Percentiles rank a stretch among this genome's conserved stretches.
These are phyloP conservation scores for Scedosporium minutisporum DNA, from an alignment of 2,329 filamentous ascomycete species.

Conservation along the genomic window DNA sequence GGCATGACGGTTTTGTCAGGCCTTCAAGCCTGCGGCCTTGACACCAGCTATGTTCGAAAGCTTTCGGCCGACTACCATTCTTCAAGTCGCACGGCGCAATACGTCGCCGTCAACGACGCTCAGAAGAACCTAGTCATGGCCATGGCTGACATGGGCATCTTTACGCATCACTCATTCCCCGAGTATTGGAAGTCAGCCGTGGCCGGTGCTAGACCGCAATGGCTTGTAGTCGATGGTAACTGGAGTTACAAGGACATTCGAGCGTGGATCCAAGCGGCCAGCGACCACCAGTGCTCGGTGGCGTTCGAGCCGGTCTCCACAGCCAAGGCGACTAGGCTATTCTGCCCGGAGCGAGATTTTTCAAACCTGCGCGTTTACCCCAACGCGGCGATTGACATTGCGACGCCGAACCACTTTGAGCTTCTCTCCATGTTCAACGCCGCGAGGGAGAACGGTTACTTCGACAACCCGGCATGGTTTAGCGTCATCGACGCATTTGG, in stretches of 20 bases:
- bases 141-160: conserved; percentile 91
- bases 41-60: conserved; percentile 51
- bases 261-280: conserved; percentile 56
- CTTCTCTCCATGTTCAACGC: conserved; percentile 67
- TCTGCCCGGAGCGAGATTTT: conserved; percentile 33
- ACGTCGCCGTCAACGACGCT: conserved; percentile 78
- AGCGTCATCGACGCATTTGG: conserved; percentile 67
- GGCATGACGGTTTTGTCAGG: conserved; percentile 63
- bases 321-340: conserved; percentile 65
- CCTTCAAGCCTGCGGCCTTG: conserved; percentile 55
- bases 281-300: conserved; percentile 45
- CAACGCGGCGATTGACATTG: conserved; percentile 55
- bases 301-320: conserved; percentile 86
- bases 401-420: conserved; percentile 77
- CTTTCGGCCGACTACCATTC: conserved; percentile 37
- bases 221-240: conserved; percentile 81
- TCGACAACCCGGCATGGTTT: conserved; percentile 71
- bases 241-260: conserved; percentile 61
- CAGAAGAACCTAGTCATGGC: conserved; percentile 79
- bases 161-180: conserved; percentile 47
- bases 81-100: conserved; percentile 70
- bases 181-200: conserved; percentile 53
- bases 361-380: conserved; percentile 45
- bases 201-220: conserved; percentile 50
- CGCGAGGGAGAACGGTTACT: conserved; percentile 55